Conservation (phyloP, 495 filamentous ascomycete genomes). For the Tricharina praecox region DNA sequence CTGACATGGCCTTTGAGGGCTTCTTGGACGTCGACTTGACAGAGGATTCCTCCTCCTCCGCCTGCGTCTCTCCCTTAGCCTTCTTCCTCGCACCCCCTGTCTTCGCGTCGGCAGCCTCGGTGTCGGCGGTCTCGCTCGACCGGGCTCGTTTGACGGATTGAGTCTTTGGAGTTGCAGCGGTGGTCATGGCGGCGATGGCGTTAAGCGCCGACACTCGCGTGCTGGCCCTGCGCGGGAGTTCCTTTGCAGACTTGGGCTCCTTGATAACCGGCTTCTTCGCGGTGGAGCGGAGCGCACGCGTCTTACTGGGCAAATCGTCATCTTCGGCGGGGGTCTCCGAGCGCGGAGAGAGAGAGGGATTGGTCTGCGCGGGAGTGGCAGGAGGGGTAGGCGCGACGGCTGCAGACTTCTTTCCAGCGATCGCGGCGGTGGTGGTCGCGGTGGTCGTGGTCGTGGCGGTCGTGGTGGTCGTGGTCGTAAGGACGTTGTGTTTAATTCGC, state of each 20-base stretch:
- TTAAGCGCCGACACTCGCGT: not conserved
- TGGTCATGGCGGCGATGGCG: not conserved
- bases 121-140: too few relatives aligned
- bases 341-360: not conserved
- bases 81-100: slow-evolving; percentile 19
- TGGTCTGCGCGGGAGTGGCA: not conserved
- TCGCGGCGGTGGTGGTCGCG: not conserved
- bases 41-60: not conserved
- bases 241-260: not conserved
- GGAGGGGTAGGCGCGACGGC: not conserved
- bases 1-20: not conserved
- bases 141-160: not conserved
- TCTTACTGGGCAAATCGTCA: too few relatives aligned
- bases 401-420: not conserved
- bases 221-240: not conserved
- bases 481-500: slow-evolving; percentile 1
- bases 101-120: slow-evolving; percentile 14
- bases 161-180: not conserved
- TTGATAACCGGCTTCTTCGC: too few relatives aligned
- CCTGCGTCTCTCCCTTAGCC: slow-evolving; percentile 20
- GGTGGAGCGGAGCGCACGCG: too few relatives aligned
- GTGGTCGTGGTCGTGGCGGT: not conserved
- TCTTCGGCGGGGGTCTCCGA: not conserved
- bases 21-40: not conserved
- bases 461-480: not conserved